Conservation (phyloP, 179 eudicot species). For the Nepenthes alata region DNA sequence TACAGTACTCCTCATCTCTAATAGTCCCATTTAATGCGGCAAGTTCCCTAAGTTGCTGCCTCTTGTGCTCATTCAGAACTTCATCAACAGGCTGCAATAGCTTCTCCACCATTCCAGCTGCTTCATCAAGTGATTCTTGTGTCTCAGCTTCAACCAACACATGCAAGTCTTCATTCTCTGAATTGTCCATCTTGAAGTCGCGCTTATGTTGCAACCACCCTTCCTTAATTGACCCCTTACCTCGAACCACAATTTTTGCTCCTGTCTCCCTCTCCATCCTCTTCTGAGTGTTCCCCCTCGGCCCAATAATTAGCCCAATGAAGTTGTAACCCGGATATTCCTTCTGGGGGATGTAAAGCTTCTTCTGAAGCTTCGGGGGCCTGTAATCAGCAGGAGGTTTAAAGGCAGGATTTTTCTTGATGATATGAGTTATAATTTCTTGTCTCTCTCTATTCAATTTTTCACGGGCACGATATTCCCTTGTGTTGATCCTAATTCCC, state of each 20-base stretch:
- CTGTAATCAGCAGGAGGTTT: constrained; percentile 86
- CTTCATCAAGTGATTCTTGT: constrained; percentile 73
- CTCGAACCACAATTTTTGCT: constrained; percentile 84
- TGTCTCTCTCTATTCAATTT: constrained; percentile 61
- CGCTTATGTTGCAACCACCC: constrained; percentile 67
- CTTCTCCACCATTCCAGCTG: constrained; percentile 90
- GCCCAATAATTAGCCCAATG: constrained; percentile 84
- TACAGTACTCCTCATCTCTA: constrained; percentile 77
- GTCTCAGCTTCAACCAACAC: constrained; percentile 88
- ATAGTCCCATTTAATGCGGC: constrained; percentile 90
- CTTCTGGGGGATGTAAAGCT: constrained; percentile 83
- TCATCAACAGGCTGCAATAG: constrained; percentile 89
- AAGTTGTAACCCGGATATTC: constrained; percentile 86
- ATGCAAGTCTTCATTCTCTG: constrained; percentile 86
- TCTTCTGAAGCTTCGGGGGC: constrained; percentile 79
- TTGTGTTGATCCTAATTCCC: constrained; percentile 76
- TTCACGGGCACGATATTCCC: constrained; percentile 83
- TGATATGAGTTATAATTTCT: constrained; percentile 63
- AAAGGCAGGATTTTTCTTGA: constrained; percentile 69
- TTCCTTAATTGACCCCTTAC: constrained; percentile 79
- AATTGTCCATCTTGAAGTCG: constrained; percentile 65
- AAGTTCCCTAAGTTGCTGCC: constrained; percentile 82
- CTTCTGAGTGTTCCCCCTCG: constrained; percentile 90
- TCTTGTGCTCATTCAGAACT: constrained; percentile 72
- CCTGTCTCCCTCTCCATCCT: constrained; percentile 92